These are phyloP conservation scores for Lepidopterella palustris DNA, from an alignment of 495 filamentous ascomycete species.

Conservation along the genomic window DNA sequence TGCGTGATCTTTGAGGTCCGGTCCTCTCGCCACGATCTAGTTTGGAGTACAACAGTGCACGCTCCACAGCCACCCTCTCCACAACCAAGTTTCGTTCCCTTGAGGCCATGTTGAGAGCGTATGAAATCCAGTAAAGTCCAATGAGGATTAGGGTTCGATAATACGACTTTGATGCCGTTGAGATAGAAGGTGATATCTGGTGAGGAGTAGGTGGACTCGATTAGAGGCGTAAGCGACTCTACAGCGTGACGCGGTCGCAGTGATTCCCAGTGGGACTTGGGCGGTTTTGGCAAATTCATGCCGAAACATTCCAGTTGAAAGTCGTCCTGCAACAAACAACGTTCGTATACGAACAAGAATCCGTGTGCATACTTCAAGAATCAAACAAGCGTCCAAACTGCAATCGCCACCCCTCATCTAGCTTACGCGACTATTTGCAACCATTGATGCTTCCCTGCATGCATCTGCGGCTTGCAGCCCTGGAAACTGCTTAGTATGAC, in stretches of 20 bases:
- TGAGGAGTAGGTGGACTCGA: conserved; percentile 30
- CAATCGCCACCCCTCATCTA: background rate
- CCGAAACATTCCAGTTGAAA: too few species aligned
- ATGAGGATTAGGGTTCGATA: conserved; percentile 27
- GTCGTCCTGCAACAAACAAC: too few species aligned
- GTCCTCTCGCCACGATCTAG: conserved; percentile 13
- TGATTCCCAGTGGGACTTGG: conserved; percentile 12
- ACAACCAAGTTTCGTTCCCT: conserved; percentile 56
- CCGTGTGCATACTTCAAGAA: background rate
- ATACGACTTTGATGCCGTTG: conserved; percentile 19
- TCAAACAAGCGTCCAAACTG: background rate
- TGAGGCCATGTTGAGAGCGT: conserved; percentile 42
- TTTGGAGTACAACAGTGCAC: conserved; percentile 40
- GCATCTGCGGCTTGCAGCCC: background rate
- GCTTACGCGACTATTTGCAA: background rate
- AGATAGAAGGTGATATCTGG: conserved; percentile 28
- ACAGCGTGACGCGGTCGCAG: conserved; percentile 13
- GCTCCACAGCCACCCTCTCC: conserved; percentile 42
- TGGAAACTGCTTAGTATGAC: background rate
- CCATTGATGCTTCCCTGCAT: background rate
- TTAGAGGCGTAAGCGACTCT: conserved; percentile 26
- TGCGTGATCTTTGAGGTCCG: conserved; percentile 24
- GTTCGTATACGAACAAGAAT: too few species aligned
- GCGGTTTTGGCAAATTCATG: conserved; percentile 19
- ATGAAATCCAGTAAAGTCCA: conserved; percentile 46